These are phyloP conservation scores for Phytophthora nicotianae DNA, from an alignment of 352 stramenopile species.

Conservation along the genomic window DNA sequence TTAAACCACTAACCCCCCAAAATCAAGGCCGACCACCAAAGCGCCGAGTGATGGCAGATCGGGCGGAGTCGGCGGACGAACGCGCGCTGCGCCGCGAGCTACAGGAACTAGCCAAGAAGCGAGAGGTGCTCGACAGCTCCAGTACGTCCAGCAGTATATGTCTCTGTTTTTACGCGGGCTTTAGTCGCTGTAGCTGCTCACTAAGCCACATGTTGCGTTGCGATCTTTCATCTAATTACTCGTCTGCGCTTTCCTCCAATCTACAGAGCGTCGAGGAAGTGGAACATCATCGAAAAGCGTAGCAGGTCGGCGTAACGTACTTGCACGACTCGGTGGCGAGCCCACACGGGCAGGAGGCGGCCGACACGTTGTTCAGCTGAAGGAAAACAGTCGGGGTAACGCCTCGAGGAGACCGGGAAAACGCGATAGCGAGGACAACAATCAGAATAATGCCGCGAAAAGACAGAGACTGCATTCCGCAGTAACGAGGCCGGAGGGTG, in stretches of 20 bases:
- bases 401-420: slow-evolving; percentile 34
- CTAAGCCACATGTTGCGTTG: slow-evolving; percentile 3
- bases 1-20: slow-evolving; percentile 3
- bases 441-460: slow-evolving; percentile 31
- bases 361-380: slow-evolving; percentile 29
- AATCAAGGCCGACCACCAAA: slow-evolving; percentile 27
- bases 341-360: slow-evolving; percentile 21
- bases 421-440: slow-evolving; percentile 36
- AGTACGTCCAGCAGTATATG: slow-evolving; percentile 26
- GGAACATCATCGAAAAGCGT: neutral
- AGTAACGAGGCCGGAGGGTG: slow-evolving; percentile 37
- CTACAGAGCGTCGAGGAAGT: slow-evolving; percentile 30
- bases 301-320: slow-evolving; percentile 28
- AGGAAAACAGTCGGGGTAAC: slow-evolving; percentile 36
- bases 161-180: neutral
- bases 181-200: neutral
- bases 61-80: slow-evolving; percentile 48
- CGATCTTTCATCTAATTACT: slow-evolving; percentile 30
- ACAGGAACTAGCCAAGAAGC: slow-evolving; percentile 55
- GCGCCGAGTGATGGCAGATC: slow-evolving; percentile 25
- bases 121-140: slow-evolving; percentile 44
- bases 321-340: slow-evolving; percentile 43
- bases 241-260: slow-evolving; percentile 4
- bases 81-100: slow-evolving; percentile 61
- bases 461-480: slow-evolving; percentile 50